A percentile compares a stretch with the other conserved stretches of the same genome.
These are phyloP conservation scores for Trichophyton benhamiae DNA, from an alignment of 2,329 filamentous ascomycete species.

Conservation along the genomic window DNA sequence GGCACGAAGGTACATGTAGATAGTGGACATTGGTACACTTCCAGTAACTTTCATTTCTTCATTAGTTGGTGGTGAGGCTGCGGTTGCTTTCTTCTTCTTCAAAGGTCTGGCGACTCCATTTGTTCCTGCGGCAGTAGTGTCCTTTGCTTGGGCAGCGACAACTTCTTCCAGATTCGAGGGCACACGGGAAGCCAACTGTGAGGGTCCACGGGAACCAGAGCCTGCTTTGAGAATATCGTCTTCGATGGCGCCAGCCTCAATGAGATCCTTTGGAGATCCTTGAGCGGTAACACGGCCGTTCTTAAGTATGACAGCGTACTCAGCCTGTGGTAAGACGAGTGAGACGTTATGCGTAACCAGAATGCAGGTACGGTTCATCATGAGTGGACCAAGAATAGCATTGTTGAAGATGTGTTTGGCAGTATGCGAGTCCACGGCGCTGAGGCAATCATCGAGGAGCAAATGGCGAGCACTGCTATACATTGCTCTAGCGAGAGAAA, in stretches of 20 bases:
- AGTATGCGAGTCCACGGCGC: slow-evolving; percentile 92
- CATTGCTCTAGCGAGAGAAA: slow-evolving; percentile 90
- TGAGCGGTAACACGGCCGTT: slow-evolving; percentile 71
- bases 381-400: slow-evolving; percentile 77
- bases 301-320: slow-evolving; percentile 72
- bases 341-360: slow-evolving; percentile 90
- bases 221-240: slow-evolving; percentile 71
- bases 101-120: slow-evolving; percentile 24
- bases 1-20: slow-evolving; percentile 69
- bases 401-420: slow-evolving; percentile 97
- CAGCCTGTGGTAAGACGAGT: slow-evolving; percentile 69
- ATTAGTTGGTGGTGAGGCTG: slow-evolving; percentile 36
- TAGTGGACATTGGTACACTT: slow-evolving; percentile 75
- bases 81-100: slow-evolving; percentile 31
- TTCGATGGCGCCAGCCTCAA: slow-evolving; percentile 75
- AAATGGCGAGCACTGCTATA: slow-evolving; percentile 90
- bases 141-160: slow-evolving; percentile 40
- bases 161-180: slow-evolving; percentile 60
- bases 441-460: slow-evolving; percentile 86
- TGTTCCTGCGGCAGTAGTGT: slow-evolving; percentile 36
- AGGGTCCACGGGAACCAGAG: slow-evolving; percentile 56
- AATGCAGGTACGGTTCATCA: slow-evolving; percentile 81
- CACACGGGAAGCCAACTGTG: slow-evolving; percentile 62
- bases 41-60: slow-evolving; percentile 72
- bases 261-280: slow-evolving; percentile 65